Evolutionary conservation across 495 filamentous ascomycete genomes (phyloP), one percentile per base, ranked within the genome.

Genomic region (Xylaria cubensis): DNA sequence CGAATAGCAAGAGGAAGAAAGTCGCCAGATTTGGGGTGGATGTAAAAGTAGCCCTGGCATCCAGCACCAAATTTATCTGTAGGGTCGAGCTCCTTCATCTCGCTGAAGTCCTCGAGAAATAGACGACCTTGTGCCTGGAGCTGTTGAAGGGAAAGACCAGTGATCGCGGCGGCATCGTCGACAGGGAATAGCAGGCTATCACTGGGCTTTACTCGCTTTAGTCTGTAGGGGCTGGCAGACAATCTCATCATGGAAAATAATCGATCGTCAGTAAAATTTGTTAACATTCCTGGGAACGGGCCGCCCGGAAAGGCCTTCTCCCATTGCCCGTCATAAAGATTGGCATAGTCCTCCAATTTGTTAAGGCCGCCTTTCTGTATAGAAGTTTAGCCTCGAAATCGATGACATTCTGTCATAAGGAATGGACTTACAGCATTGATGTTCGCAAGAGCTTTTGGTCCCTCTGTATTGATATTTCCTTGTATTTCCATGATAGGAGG

Each of bases 171-270:
- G n/a, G 74, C 77, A n/a, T 76, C 59, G 51, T 78, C 79, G 50
- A 82, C 34, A 1, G 67, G 51, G 67, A 82, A 82, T 8, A 76
- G 72, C 19, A 84, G 65, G 5, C 44, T 66, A 62, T 81, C 79
- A 29, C 51, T 61, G 12, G 80, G 79, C 26, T 81, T 58, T 19
- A 84, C 74, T 29, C 80, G 74, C 46, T 70, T 69, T 44, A 80
- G 55, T 32, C 71, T 58, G 58, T 80, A 84, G 6, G 81, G 81
- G 44, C 75, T 80, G 50, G 64, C 63, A 26, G 80, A 82, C 42
- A 84, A 67, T 34, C 80, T 70, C 66, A 82, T 78, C 81, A 84
- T 82, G 1, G 80, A 81, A 72, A 84, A 82, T 21, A 78, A 59
- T 3, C 81, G 72, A 53, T 84, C 82, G 50, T 82, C 71, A 15